Base-by-base conservation (phyloP, 805 yeast genomes). In the Starmerella bacillaris region DNA sequence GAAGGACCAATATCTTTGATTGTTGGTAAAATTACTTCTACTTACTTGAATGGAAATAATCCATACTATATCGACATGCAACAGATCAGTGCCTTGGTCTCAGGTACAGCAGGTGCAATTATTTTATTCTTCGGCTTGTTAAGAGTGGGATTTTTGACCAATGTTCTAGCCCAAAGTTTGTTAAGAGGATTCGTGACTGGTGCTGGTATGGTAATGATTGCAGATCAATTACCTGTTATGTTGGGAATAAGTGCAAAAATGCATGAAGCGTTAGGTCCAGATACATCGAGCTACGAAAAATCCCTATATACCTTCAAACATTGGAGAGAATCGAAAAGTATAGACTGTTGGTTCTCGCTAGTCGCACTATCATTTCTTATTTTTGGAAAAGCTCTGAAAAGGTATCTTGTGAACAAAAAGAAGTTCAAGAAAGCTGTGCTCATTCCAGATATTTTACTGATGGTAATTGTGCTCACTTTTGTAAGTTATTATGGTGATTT, bases 1-100 rank as follows among this genome's bases (percentile, higher is more conserved):
- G 92, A 83, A 53, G 84, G 86, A 15, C 84, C 93, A 1, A 72
- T 80, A 6, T 78, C 92, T 0, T 60, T 84, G 46, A 72, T 83
- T 11, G 72, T 78, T 18, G 94, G 94, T 2, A 86, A 77, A 46
- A 71, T 76, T 0, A 69, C 79, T 7, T 77, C 74, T 39, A 68
- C 64, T n/a, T 52, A 64, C 31, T 58, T 54, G n/a, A 48, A 42
- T 12, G 33, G 35, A 30, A 27, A 33, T 16, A 43, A 40, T 14
- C 33, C 45, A 11, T 36, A 39, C 4, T 36, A 44, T 17, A 46
- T 68, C 9, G 59, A 59, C 30, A 60, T 70, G 0, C 63, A 70
- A 24, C 75, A 73, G 42, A 54, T 75, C 5, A 70, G 78, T 3
- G 73, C 75, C 12, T 68, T 75, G 11, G 62, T 86, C 16, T 67